Conservation (phyloP, 2,329 filamentous ascomycete species). For the Colletotrichum sp. region DNA sequence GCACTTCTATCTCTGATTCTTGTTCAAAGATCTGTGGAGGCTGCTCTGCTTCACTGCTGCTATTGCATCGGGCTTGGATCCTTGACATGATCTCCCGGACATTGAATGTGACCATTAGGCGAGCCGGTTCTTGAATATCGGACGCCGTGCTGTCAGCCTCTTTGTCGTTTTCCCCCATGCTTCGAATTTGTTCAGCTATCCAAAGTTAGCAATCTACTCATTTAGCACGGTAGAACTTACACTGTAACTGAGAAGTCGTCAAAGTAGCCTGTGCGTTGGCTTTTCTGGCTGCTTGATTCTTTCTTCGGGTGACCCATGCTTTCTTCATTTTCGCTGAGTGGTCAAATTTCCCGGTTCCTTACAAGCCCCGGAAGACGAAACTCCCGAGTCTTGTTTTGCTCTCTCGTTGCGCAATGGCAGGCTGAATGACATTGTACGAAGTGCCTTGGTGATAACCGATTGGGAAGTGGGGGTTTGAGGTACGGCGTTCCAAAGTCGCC, state of each 20-base stretch:
- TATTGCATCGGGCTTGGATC: neutral
- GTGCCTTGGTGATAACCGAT: neutral
- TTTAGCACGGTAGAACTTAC: neutral
- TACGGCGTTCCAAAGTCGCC: neutral
- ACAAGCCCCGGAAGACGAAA: neutral
- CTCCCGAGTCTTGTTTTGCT: neutral
- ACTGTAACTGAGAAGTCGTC: neutral
- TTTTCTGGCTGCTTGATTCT: neutral
- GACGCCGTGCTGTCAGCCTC: neutral
- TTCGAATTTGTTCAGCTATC: neutral
- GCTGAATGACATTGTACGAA: neutral
- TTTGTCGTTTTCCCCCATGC: neutral
- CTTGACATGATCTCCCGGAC: neutral
- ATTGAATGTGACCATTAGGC: neutral
- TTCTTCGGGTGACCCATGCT: neutral
- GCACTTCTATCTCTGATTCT: neutral
- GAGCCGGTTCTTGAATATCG: neutral
- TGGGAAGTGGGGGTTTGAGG: neutral
- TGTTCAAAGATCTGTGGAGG: neutral
- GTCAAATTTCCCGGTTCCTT: neutral
- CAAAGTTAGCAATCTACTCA: neutral
- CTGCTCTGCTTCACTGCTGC: neutral
- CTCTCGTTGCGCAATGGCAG: neutral
- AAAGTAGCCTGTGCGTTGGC: neutral
- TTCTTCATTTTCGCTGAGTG: neutral